These are phyloP conservation scores for Yarrowia galli DNA, from an alignment of 1,139 yeast species.

Conservation along the genomic window DNA sequence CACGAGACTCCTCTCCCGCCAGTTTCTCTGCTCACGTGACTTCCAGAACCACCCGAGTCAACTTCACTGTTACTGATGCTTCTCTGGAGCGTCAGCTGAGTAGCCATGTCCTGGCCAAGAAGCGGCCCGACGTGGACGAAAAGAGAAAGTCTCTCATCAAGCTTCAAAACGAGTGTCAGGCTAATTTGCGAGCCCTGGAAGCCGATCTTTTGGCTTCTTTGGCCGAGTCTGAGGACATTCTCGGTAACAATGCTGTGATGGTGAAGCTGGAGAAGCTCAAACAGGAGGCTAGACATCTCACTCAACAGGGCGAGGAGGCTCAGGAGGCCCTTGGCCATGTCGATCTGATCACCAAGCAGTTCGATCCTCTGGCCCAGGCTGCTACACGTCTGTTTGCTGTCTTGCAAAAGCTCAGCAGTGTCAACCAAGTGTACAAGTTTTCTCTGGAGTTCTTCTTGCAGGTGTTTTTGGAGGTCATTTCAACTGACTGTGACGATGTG, in stretches of 20 bases:
- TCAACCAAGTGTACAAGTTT: constrained; percentile 65
- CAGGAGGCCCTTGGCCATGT: constrained; percentile 62
- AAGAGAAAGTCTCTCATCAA: constrained; percentile 62
- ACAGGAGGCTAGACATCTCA: constrained; percentile 63
- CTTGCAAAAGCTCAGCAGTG: constrained; percentile 54
- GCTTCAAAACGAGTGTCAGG: constrained; percentile 67
- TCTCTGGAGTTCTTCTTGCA: constrained; percentile 59
- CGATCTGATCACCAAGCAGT: constrained; percentile 58
- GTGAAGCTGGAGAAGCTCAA: constrained; percentile 71
- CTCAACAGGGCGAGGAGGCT: constrained; percentile 62
- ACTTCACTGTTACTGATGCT: constrained; percentile 73
- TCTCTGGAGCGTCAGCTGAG: constrained; percentile 71
- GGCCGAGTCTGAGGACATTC: constrained; percentile 30
- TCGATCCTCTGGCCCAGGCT: constrained; percentile 62
- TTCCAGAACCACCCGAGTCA: constrained; percentile 68
- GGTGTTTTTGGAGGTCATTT: constrained; percentile 49
- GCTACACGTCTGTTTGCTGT: constrained; percentile 61
- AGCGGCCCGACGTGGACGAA: constrained; percentile 71
- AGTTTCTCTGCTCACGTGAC: constrained; percentile 57
- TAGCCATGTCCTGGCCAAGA: constrained; percentile 61
- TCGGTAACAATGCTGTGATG: constrained; percentile 60
- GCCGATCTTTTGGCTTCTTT: constrained; percentile 65
- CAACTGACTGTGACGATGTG: constrained; percentile 1
- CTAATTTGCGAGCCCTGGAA: constrained; percentile 65
- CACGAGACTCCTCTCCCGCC: constrained; percentile 56